Evolutionary conservation across 768 basidiomycete genomes (phyloP).

Genomic region (Boletus bicolor): DNA sequence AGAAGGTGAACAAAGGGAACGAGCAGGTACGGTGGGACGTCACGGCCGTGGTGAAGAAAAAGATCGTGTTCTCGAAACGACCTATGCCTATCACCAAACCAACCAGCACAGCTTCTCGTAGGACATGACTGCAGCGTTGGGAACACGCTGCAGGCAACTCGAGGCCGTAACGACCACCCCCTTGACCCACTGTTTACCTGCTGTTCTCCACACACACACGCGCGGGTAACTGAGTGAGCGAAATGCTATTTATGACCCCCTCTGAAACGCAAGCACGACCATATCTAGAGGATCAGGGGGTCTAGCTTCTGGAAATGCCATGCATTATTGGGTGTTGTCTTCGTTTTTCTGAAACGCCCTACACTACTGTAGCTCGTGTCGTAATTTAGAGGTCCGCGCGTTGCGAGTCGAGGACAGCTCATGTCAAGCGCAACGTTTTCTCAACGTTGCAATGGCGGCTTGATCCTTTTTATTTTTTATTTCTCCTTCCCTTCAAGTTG

Average conservation of each 20-base stretch:
- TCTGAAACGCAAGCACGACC: not conserved
- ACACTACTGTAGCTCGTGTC: not conserved
- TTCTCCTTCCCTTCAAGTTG: not conserved
- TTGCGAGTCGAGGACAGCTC: slow-evolving; percentile 14
- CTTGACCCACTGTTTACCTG: slow-evolving; percentile 16
- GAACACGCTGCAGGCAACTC: slow-evolving; percentile 12
- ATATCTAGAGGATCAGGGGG: too few relatives aligned
- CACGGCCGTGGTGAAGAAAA: slow-evolving; percentile 70
- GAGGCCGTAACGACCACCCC: slow-evolving; percentile 6
- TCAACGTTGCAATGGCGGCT: slow-evolving; percentile 28
- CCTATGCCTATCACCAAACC: slow-evolving; percentile 66
- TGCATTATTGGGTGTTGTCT: not conserved
- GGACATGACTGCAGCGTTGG: slow-evolving; percentile 18
- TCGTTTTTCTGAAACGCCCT: not conserved
- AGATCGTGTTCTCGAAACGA: slow-evolving; percentile 79
- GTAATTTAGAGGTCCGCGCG: slow-evolving; percentile 11
- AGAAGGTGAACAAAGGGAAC: not conserved
- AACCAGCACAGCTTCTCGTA: slow-evolving; percentile 21
- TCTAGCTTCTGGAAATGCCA: not conserved
- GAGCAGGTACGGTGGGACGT: slow-evolving; percentile 51
- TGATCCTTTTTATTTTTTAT: slow-evolving; percentile 5
- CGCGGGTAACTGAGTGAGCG: too few relatives aligned
- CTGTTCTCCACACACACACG: not conserved
- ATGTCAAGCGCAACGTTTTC: slow-evolving; percentile 28
- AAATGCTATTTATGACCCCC: not conserved